Evolutionary conservation across 352 stramenopile genomes (phyloP).

Genomic region (Phytophthora gonapodyides): DNA sequence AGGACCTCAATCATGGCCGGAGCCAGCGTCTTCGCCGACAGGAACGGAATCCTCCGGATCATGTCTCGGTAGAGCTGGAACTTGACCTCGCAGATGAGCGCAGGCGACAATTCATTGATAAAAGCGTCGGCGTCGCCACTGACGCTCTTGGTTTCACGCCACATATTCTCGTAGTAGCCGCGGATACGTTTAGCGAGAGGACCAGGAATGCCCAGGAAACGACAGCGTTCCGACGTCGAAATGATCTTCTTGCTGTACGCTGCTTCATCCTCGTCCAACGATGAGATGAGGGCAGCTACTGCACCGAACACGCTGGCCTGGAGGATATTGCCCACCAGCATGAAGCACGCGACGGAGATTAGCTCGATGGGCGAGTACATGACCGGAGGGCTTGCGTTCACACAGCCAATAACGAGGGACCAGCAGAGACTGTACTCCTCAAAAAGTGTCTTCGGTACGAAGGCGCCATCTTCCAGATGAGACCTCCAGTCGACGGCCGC

Average conservation of each 20-base stretch:
- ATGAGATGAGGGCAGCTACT: constrained; percentile 65
- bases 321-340: constrained; percentile 68
- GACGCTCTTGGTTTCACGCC: constrained; percentile 66
- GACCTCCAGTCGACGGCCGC: constrained; percentile 50
- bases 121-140: constrained; percentile 67
- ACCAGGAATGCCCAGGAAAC: constrained; percentile 66
- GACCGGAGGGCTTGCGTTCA: constrained; percentile 62
- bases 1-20: constrained; percentile 73
- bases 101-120: constrained; percentile 74
- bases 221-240: constrained; percentile 60
- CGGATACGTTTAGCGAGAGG: constrained; percentile 53
- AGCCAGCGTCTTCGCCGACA: constrained; percentile 63
- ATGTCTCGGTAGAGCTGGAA: constrained; percentile 81
- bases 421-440: constrained; percentile 57
- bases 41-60: constrained; percentile 74
- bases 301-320: constrained; percentile 74
- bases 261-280: constrained; percentile 64
- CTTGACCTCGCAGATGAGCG: constrained; percentile 77
- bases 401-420: constrained; percentile 60
- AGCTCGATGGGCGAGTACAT: constrained; percentile 59
- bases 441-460: constrained; percentile 29
- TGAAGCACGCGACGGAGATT: constrained; percentile 62
- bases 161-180: constrained; percentile 70
- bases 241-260: constrained; percentile 75
- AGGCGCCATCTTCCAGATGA: constrained; percentile 41